Conservation (phyloP, 163 green algal genomes). For the Chlorella variabilis region DNA sequence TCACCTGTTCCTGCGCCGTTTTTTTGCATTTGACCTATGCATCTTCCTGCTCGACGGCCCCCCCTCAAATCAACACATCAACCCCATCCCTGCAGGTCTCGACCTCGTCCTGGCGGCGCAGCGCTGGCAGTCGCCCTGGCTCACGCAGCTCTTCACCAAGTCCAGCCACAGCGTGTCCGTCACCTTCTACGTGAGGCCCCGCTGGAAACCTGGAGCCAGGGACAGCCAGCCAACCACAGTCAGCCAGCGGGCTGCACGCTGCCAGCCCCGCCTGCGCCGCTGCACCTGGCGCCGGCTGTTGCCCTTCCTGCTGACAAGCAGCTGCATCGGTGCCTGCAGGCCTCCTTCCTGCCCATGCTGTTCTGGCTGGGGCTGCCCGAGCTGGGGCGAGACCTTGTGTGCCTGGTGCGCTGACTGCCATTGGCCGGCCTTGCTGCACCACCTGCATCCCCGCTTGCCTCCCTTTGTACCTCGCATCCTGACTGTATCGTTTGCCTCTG, state of each 20-base stretch:
- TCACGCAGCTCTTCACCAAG: constrained; percentile 51
- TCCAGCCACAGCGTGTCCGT: constrained; percentile 49
- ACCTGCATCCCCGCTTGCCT: not conserved
- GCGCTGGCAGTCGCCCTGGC: constrained; percentile 35
- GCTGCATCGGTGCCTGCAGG: constrained; percentile 34
- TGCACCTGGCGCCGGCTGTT: too few relatives aligned
- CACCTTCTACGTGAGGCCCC: constrained; percentile 62
- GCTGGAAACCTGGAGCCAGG: too few relatives aligned
- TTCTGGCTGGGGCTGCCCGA: constrained; percentile 54
- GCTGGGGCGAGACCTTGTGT: constrained; percentile 38
- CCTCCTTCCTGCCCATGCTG: constrained; percentile 48
- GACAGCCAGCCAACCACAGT: too few relatives aligned
- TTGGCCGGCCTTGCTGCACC: not conserved
- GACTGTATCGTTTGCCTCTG: not conserved
- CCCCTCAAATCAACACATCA: too few relatives aligned
- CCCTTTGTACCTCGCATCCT: not conserved
- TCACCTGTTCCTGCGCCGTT: too few relatives aligned
- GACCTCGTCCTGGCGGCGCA: constrained; percentile 40
- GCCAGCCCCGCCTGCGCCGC: too few relatives aligned
- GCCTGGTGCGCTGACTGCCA: constrained; percentile 20
- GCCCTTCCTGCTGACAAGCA: too few relatives aligned
- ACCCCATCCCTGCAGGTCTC: too few relatives aligned
- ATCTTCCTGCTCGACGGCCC: too few relatives aligned
- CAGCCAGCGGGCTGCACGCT: not conserved
- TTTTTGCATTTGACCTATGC: too few relatives aligned